Conservation (phyloP, 345 rosid genomes). For the Lumnitzera littorea region DNA sequence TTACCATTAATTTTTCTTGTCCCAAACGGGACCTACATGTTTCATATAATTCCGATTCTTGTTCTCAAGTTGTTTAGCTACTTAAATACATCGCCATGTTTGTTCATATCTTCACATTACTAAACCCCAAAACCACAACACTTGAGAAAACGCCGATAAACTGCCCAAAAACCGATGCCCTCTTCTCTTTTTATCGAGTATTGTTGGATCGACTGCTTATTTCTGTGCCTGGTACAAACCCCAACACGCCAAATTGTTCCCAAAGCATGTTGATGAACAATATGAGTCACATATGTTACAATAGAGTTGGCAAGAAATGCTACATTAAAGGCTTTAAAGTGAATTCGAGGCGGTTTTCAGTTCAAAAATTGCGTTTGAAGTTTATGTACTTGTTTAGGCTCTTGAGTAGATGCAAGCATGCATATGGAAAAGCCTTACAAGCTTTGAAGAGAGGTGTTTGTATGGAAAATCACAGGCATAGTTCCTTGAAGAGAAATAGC, state of each 20-base stretch:
- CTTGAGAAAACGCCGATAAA: no score
- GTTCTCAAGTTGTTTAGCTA: not conserved
- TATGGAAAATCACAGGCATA: not conserved
- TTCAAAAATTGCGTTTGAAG: constrained; percentile 10
- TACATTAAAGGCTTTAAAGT: constrained; percentile 13
- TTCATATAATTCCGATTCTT: no score
- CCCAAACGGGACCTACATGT: not conserved
- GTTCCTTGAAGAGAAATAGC: constrained; percentile 3
- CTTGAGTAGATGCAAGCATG: constrained; percentile 5
- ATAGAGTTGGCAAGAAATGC: constrained; percentile 1
- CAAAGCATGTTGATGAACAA: not conserved
- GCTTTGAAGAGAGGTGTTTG: constrained; percentile 4
- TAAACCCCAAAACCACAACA: no score
- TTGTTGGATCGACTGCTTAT: no score
- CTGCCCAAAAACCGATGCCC: no score
- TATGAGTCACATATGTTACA: constrained; percentile 5
- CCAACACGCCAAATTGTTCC: no score
- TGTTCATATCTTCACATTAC: no score
- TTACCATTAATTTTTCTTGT: not conserved
- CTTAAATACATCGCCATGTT: no score
- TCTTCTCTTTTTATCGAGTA: no score
- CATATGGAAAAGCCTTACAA: constrained; percentile 8
- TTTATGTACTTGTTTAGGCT: constrained; percentile 8
- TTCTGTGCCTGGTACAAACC: no score
- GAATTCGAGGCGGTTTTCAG: constrained; percentile 10